Conservation (phyloP, 208 protist genomes). For the Leishmania lainsoni region DNA sequence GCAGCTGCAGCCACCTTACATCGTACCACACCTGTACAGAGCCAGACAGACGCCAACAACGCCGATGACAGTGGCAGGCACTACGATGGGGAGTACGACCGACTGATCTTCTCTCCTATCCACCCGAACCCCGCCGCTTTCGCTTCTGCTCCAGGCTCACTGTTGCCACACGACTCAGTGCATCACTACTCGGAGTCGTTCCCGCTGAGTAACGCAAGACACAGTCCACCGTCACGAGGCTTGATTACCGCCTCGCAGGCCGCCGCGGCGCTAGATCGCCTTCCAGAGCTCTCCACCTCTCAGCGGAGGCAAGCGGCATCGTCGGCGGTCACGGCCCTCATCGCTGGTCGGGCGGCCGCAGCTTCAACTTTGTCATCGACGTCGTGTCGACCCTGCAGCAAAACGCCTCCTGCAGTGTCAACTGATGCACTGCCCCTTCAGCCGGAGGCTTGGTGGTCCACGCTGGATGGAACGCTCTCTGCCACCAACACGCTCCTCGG, state of each 20-base stretch:
- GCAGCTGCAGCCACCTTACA: neutral
- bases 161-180: neutral
- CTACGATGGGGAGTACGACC: conserved; percentile 17
- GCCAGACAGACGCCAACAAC: neutral
- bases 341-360: neutral
- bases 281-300: conserved; percentile 1
- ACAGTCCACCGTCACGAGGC: neutral
- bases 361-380: neutral
- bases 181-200: neutral
- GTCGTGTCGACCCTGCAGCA: neutral
- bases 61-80: neutral
- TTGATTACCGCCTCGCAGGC: conserved; percentile 9
- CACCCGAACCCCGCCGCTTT: neutral
- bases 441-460: conserved; percentile 32
- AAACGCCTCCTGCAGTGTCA: neutral
- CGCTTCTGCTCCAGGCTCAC: neutral
- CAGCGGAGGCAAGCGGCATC: neutral
- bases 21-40: neutral
- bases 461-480: conserved; percentile 30
- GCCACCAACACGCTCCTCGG: conserved; percentile 9
- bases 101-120: conserved; percentile 9
- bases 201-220: neutral
- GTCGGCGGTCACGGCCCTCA: neutral
- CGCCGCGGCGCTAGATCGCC: conserved; percentile 5
- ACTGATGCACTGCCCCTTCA: neutral